Base-by-base conservation (phyloP, 2,329 filamentous ascomycete species). In the Raffaelea albimanens region DNA sequence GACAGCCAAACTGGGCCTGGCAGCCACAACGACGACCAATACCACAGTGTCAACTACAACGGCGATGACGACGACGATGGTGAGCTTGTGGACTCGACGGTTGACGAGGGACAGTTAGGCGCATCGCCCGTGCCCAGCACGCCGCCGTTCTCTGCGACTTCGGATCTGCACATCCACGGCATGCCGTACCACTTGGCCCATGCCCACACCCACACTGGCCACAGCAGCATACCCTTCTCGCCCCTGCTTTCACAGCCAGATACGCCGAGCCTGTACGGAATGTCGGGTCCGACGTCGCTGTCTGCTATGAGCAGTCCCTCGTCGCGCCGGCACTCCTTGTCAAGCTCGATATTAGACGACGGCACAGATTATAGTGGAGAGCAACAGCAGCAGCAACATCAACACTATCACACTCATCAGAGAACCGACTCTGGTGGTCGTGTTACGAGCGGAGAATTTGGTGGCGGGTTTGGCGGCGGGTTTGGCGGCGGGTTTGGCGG, bases 301-400 rank as follows among this genome's bases (percentile, higher is more conserved):
- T 52, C 70, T 2, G 53, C 61, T 14, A 57, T 73, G 40, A 77
- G 75, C 54, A 69, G 66, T 45, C 62, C 68, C 4, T 72, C 69
- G 10, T 78, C 75, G n/a, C 67, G 69, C 41, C 66, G 67, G 47
- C 68, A 71, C 54, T 77, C 74, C 3, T 63, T 77, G 4, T 63
- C 63, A 4, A 68, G 66, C 16, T 76, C 73, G 9, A 63, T 69
- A 3, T 67, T 67, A 34, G 70, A 72, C 47, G 66, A 69, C 36
- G 25, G 44, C 57, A 69, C 78, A 57, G 72, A 76, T 45, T 69
- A 68, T 40, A 64, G 71, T 58, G 11, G 53, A 50, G 14, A 23
- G 16, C 20, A 39, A 14, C 14, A 49, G 3, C 40, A 47, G 22
- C 51, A 52, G 21, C 13, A 45, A 23, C 21, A 34, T 36, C 9